Percentiles rank a stretch among this genome's conserved stretches.
Conservation (phyloP, 192 early-diverging fungal species). For the Rhizophagus prolifer region DNA sequence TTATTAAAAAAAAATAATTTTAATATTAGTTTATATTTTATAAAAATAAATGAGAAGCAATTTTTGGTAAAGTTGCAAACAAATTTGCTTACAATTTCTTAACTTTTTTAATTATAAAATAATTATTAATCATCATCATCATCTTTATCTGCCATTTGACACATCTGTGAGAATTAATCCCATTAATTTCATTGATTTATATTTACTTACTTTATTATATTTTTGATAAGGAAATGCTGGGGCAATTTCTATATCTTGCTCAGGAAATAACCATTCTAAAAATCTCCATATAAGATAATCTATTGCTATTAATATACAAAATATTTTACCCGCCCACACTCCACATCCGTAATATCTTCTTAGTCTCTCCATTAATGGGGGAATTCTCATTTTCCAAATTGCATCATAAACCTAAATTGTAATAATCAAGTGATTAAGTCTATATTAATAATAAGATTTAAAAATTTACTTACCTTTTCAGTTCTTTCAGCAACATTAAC, state of each 20-base stretch:
- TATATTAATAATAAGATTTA: background rate
- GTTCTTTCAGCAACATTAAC: constrained; percentile 92
- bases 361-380: constrained; percentile 77
- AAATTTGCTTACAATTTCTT: no score
- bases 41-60: no score
- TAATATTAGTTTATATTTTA: no score
- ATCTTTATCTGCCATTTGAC: constrained; percentile 29
- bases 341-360: constrained; percentile 85
- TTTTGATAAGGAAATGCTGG: constrained; percentile 64
- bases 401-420: constrained; percentile 66
- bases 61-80: no score
- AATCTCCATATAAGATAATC: constrained; percentile 81
- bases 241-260: constrained; percentile 68
- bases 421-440: background rate
- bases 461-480: constrained; percentile 57
- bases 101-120: no score
- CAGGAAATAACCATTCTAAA: constrained; percentile 81
- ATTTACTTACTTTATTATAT: constrained; percentile 46
- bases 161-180: constrained; percentile 11
- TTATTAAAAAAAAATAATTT: no score
- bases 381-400: constrained; percentile 63
- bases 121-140: constrained; percentile 1
- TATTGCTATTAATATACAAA: constrained; percentile 85
- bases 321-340: constrained; percentile 85
- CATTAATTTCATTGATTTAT: background rate